These are phyloP conservation scores for Colletotrichum siamense DNA, from an alignment of 2,329 filamentous ascomycete genomes.

Conservation along the genomic window DNA sequence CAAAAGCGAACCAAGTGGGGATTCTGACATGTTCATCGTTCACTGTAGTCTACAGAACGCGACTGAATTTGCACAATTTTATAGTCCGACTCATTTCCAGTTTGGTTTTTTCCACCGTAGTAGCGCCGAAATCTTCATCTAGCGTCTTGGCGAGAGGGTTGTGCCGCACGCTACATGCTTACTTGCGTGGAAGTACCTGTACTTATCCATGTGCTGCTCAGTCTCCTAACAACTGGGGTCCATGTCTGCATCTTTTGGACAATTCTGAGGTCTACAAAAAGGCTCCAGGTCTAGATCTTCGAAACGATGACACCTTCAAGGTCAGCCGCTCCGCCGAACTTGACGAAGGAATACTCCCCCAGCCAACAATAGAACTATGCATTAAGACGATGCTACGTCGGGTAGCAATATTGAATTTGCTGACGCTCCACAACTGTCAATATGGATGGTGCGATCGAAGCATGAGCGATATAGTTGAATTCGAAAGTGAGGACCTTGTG, in stretches of 20 bases:
- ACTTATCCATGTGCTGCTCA: background rate
- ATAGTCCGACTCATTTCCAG: background rate
- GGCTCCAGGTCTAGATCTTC: too few species aligned
- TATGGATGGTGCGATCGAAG: too few species aligned
- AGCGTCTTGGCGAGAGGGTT: background rate
- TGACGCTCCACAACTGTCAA: background rate
- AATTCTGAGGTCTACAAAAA: too few species aligned
- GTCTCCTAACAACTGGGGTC: background rate
- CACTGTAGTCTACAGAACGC: too few species aligned
- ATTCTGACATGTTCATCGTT: too few species aligned
- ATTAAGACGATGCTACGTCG: background rate
- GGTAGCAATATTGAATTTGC: background rate
- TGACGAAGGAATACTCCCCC: background rate
- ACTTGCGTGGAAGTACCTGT: too few species aligned
- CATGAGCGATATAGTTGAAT: background rate
- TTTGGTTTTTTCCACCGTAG: background rate
- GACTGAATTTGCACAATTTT: too few species aligned
- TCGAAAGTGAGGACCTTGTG: too few species aligned
- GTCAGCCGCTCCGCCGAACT: too few species aligned
- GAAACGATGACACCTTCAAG: too few species aligned
- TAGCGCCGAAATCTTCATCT: background rate
- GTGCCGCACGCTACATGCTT: background rate
- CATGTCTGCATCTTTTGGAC: background rate
- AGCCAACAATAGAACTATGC: background rate
- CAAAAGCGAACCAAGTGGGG: too few species aligned